Evolutionary conservation across 1,139 yeast genomes (phyloP).

Genomic region (Debaryomyces subglobosus): DNA sequence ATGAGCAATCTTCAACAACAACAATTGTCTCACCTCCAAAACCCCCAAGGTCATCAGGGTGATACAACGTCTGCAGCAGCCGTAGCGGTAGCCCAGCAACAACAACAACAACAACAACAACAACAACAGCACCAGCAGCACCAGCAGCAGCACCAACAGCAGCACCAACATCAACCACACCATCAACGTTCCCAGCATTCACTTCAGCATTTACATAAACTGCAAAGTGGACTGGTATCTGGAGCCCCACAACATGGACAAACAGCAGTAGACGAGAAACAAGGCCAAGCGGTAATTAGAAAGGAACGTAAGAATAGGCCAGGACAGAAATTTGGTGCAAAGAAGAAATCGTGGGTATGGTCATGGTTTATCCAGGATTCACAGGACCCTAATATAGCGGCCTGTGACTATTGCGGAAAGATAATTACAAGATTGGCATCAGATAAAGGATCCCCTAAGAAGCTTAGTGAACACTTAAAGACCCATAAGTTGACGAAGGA

Average conservation of each 20-base stretch:
- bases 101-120: slow-evolving; percentile 20
- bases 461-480: slow-evolving; percentile 57
- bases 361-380: slow-evolving; percentile 59
- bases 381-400: slow-evolving; percentile 52
- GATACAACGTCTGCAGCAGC: slow-evolving; percentile 19
- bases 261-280: slow-evolving; percentile 8
- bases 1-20: slow-evolving; percentile 17
- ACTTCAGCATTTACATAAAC: slow-evolving; percentile 17
- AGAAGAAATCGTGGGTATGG: slow-evolving; percentile 66
- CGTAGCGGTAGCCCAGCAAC: slow-evolving; percentile 17
- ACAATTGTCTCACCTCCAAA: slow-evolving; percentile 13
- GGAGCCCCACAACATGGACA: slow-evolving; percentile 9
- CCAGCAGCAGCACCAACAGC: slow-evolving; percentile 26
- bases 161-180: slow-evolving; percentile 23
- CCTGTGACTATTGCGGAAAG: slow-evolving; percentile 57
- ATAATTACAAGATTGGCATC: slow-evolving; percentile 49
- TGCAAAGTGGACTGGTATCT: slow-evolving; percentile 19
- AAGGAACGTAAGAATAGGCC: slow-evolving; percentile 45
- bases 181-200: slow-evolving; percentile 19
- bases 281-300: slow-evolving; percentile 14
- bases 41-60: slow-evolving; percentile 10
- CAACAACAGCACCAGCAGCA: slow-evolving; percentile 17
- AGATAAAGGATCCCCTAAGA: slow-evolving; percentile 64
- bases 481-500: slow-evolving; percentile 53
- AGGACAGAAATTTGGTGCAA: slow-evolving; percentile 59